A percentile compares a stretch with the other conserved stretches of the same genome.
Conservation (phyloP, 805 yeast species). For the Candida pseudoglaebosa region DNA sequence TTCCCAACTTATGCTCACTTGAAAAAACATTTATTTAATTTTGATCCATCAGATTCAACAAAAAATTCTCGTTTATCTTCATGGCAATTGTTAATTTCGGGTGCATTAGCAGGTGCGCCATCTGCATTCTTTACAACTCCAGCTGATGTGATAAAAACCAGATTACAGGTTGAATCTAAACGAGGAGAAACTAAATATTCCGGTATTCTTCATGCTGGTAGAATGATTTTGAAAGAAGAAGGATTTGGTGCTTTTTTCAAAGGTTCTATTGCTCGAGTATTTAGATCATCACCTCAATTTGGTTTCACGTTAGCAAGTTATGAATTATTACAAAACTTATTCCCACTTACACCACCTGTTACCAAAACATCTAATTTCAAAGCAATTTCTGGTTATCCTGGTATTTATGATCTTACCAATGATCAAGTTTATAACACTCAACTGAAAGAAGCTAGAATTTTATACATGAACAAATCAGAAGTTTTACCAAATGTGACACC, state of each 20-base stretch:
- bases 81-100: slow-evolving; percentile 80
- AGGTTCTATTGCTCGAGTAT: slow-evolving; percentile 93
- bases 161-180: slow-evolving; percentile 81
- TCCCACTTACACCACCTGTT: slow-evolving; percentile 62
- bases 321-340: slow-evolving; percentile 75
- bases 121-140: slow-evolving; percentile 97
- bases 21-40: slow-evolving; percentile 75
- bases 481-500: slow-evolving; percentile 14
- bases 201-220: slow-evolving; percentile 75
- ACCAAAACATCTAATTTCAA: slow-evolving; percentile 42
- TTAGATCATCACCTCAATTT: slow-evolving; percentile 95
- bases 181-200: slow-evolving; percentile 72
- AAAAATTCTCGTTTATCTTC: slow-evolving; percentile 61
- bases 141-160: slow-evolving; percentile 92
- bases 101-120: slow-evolving; percentile 97
- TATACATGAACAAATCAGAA: slow-evolving; percentile 28
- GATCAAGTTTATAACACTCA: slow-evolving; percentile 42
- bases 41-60: slow-evolving; percentile 66
- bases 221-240: slow-evolving; percentile 73
- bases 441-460: slow-evolving; percentile 27
- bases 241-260: slow-evolving; percentile 85
- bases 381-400: slow-evolving; percentile 43
- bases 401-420: slow-evolving; percentile 41
- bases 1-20: slow-evolving; percentile 96
- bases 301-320: slow-evolving; percentile 98